Base-by-base conservation (phyloP, 176 grass and related monocot species). In the Carex littledalei region DNA sequence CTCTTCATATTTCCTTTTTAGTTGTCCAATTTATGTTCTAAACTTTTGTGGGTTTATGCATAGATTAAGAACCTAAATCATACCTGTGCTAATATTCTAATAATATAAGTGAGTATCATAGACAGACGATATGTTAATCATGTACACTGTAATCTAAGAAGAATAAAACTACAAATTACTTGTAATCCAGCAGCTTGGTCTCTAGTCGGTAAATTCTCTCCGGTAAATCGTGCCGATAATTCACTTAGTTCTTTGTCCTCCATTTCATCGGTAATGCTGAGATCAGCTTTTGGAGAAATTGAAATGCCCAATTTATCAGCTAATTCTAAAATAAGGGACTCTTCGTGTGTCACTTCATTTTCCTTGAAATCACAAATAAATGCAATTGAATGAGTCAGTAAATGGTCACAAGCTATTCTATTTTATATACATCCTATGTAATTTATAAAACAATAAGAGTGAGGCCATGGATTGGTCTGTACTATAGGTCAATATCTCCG, bases 221-320 rank as follows among this genome's bases (percentile, higher is more conserved):
- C 91, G 71, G 84, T 79, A 87, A 97, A 89, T 77, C 86, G 89
- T 12, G 88, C 88, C 8, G 91, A 90, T 70, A 94, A 86, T 71
- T 90, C 89, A 86, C 80, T 57, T 71, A 98, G 88, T 89, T 98
- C 95, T 89, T 90, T 91, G 60, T 98, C 95, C 31, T 92, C 86
- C 67, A 72, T 81, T 92, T 98, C 91, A 16, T 98, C 88, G 21
- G 88, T 87, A 88, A 92, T 84, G 82, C 84, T 92, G 87, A 70
- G 58, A 74, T 90, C 77, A 85, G 52, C 63, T 92, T 93, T 88
- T 61, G 88, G 52, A 84, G 93, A 88, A 89, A 92, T 66, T 86
- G 87, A 57, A 88, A 98, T 90, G 49, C 93, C 89, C 84, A 98
- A 85, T 89, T 75, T 91, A 72, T 92, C 91, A 29, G 91, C 88